phyloP scores from a whole-genome alignment of 2,329 filamentous ascomycete genomes.

The Aspergillus sp. region DNA sequence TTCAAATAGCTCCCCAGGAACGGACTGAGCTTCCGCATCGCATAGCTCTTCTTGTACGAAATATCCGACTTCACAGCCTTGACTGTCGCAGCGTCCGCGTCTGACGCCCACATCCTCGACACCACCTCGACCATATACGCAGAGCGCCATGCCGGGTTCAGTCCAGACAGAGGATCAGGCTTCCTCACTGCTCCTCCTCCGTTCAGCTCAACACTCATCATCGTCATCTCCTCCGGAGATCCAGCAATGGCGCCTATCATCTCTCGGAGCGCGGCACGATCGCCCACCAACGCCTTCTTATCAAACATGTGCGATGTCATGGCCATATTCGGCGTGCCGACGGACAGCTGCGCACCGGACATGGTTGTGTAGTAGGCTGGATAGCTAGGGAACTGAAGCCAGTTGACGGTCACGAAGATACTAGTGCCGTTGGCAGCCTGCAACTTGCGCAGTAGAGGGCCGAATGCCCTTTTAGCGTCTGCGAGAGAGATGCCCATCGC shows the following conservation, averaged over 20 bases:
- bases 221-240: constrained; percentile 14
- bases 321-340: constrained; percentile 16
- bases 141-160: constrained; percentile 53
- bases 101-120: constrained; percentile 14
- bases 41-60: constrained; percentile 27
- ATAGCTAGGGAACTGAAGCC: constrained; percentile 27
- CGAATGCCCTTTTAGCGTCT: constrained; percentile 6
- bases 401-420: constrained; percentile 11
- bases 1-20: constrained; percentile 37
- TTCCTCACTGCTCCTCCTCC: constrained; percentile 32
- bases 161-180: constrained; percentile 37
- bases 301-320: constrained; percentile 26
- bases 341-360: constrained; percentile 23
- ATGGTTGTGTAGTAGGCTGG: constrained; percentile 24
- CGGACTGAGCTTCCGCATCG: constrained; percentile 31
- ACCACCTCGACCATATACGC: constrained; percentile 35
- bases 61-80: constrained; percentile 27
- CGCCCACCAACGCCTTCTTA: constrained; percentile 5
- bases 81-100: constrained; percentile 9
- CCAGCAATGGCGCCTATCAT: constrained; percentile 12
- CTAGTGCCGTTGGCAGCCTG: constrained; percentile 3
- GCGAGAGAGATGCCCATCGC: constrained; percentile 9
- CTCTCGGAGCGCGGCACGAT: constrained; percentile 1
- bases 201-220: constrained; percentile 16
- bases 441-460: constrained; percentile 6